A percentile compares a stretch with the other conserved stretches of the same genome.
phyloP scores from a whole-genome alignment of 306 rosid species.

The Acmispon strigosus region DNA sequence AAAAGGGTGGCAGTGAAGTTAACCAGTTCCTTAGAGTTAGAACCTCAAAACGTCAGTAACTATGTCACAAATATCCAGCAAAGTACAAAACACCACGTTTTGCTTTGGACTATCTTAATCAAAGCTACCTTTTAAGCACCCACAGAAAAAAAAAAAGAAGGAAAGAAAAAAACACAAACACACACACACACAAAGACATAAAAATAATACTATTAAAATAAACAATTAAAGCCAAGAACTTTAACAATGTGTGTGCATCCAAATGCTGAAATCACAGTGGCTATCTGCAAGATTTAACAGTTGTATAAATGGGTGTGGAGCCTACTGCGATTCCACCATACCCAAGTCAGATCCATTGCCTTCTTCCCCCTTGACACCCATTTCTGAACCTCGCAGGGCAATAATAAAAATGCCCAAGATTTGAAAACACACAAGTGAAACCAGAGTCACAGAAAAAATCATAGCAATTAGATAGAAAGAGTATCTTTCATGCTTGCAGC shows the following conservation, averaged over 20 bases:
- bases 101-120: constrained; percentile 17
- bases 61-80: not conserved
- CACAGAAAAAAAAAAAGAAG: not conserved
- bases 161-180: not conserved
- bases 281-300: constrained; percentile 21
- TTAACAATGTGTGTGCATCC: constrained; percentile 27
- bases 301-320: constrained; percentile 55
- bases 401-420: not conserved
- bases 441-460: not conserved
- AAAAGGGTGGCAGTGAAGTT: not conserved
- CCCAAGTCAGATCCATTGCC: constrained; percentile 61
- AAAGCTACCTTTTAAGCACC: constrained; percentile 6
- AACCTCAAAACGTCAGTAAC: constrained; percentile 12
- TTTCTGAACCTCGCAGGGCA: constrained; percentile 38
- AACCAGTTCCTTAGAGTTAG: not conserved
- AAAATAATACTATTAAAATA: not conserved
- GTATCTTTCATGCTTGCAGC: not conserved
- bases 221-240: not conserved
- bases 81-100: constrained; percentile 23
- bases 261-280: constrained; percentile 35
- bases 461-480: not conserved
- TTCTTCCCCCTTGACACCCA: constrained; percentile 42
- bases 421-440: not conserved
- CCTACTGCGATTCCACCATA: constrained; percentile 51
- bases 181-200: too few species aligned